Conservation (phyloP, 371 early-diverging fungal species). For the Lichtheimia corymbifera region DNA sequence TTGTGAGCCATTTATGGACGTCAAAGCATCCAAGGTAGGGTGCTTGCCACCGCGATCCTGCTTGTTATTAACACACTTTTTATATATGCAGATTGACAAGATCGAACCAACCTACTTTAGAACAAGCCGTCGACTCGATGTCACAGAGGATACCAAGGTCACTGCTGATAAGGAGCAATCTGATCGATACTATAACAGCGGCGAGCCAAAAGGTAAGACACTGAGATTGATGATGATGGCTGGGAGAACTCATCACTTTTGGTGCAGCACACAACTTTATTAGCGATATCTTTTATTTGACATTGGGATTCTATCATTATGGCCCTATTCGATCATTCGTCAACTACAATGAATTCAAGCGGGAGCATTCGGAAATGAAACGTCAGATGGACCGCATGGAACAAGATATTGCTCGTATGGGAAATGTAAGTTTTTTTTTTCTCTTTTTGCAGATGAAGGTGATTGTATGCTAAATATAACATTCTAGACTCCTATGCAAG, state of each 20-base stretch:
- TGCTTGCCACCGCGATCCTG: no score
- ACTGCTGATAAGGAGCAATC: conserved; percentile 73
- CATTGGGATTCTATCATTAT: conserved; percentile 77
- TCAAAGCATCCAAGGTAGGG: conserved; percentile 64
- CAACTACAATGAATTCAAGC: conserved; percentile 65
- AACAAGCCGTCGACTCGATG: conserved; percentile 52
- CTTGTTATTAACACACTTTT: neutral
- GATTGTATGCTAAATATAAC: neutral
- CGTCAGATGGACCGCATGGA: conserved; percentile 54
- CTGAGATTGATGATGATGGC: neutral
- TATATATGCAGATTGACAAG: conserved; percentile 55
- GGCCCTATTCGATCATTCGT: conserved; percentile 75
- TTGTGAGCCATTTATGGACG: conserved; percentile 85
- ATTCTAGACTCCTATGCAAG: conserved; percentile 49
- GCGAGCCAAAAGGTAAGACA: conserved; percentile 14
- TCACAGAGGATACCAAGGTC: conserved; percentile 78
- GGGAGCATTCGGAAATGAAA: conserved; percentile 68
- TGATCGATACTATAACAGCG: conserved; percentile 53
- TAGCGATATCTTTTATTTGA: conserved; percentile 84
- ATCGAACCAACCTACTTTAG: conserved; percentile 74
- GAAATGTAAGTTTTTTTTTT: conserved; percentile 32
- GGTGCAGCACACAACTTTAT: conserved; percentile 72
- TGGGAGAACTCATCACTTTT: neutral
- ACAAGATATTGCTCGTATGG: conserved; percentile 43
- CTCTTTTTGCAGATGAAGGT: neutral